Evolutionary conservation across 306 rosid species (phyloP), one percentile per base, ranked within the genome.

Genomic region (Lagenaria siceraria): DNA sequence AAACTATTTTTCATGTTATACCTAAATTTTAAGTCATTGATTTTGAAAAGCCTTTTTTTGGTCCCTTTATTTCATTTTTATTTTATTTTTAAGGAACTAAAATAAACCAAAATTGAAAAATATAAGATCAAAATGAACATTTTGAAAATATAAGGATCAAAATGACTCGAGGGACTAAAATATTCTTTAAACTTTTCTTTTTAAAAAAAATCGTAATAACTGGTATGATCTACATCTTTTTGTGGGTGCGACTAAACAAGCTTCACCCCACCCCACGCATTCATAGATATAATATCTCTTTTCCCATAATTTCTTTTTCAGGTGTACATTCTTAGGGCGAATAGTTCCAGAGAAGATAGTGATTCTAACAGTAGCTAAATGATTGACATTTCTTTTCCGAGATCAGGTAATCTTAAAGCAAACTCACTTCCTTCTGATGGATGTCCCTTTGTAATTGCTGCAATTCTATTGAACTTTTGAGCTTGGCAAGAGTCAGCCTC

Each of bases 281-380:
- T 43, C 79, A 35, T 18, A 36, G 17, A 21, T 17, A 19, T 22
- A 1, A 15, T 5, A 5, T 55, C 7, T 2, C 6, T 55, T 68
- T 49, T 53, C 38, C 43, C 1, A 19, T 21, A 31, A 3, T 7
- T 65, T 22, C 76, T 17, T 65, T 29, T 59, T 82, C 82, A 89
- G 92, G 92, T 88, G 49, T 82, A 85, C 87, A 87, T 91, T 66
- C 18, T 86, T 49, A 85, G 94, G 81, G 90, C 78, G 82, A 87
- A 85, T 31, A 40, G 80, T 77, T 63, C 85, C 75, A 33, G 75
- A 64, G 76, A 83, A 64, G 81, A 61, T 68, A 71, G 76, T 5
- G 43, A 27, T 25, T 46, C 36, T 46, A 70, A 46, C 52, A 46
- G 75, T 24, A 43, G 56, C 56, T 46, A 25, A 70, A 42, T 5